These are phyloP conservation scores for Zoysia pacifica DNA, from an alignment of 176 grass and related monocot genomes.

Conservation along the genomic window DNA sequence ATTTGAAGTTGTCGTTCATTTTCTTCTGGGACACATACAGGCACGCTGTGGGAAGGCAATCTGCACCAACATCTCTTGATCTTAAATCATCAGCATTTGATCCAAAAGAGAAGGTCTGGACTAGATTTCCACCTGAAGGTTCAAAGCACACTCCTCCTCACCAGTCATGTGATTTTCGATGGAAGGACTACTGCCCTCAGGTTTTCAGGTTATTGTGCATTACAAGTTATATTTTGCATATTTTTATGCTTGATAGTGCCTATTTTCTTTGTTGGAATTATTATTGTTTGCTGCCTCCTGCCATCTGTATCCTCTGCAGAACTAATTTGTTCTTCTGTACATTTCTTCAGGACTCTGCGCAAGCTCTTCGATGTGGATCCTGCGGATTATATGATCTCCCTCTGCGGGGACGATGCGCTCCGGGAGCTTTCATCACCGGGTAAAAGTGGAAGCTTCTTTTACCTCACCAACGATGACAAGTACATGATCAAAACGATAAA, in stretches of 20 bases:
- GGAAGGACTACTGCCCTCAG: conserved; percentile 89
- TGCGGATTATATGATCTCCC: conserved; percentile 74
- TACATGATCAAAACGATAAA: conserved; percentile 96
- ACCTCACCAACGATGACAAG: conserved; percentile 70
- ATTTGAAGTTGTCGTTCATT: not conserved
- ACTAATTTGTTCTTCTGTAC: not conserved
- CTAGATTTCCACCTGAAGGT: conserved; percentile 81
- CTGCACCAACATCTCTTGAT: conserved; percentile 55
- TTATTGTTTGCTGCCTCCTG: not conserved
- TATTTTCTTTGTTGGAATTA: not conserved
- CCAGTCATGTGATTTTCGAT: conserved; percentile 76
- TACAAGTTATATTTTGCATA: not conserved
- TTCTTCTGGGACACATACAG: conserved; percentile 32
- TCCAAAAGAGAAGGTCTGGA: conserved; percentile 93
- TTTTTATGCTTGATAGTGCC: not conserved
- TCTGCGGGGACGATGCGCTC: conserved; percentile 67
- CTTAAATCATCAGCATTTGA: conserved; percentile 84
- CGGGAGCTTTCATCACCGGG: conserved; percentile 66
- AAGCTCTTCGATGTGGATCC: conserved; percentile 73
- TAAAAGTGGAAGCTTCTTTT: conserved; percentile 90
- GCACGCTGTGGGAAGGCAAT: conserved; percentile 76
- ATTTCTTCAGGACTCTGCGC: conserved; percentile 47
- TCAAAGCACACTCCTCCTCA: conserved; percentile 81
- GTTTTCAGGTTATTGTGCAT: conserved; percentile 66
- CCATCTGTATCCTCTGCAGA: not conserved